Evolutionary conservation across 2,329 filamentous ascomycete genomes (phyloP), one percentile per base, ranked within the genome.

Genomic region (Pseudocercospora fuligena): DNA sequence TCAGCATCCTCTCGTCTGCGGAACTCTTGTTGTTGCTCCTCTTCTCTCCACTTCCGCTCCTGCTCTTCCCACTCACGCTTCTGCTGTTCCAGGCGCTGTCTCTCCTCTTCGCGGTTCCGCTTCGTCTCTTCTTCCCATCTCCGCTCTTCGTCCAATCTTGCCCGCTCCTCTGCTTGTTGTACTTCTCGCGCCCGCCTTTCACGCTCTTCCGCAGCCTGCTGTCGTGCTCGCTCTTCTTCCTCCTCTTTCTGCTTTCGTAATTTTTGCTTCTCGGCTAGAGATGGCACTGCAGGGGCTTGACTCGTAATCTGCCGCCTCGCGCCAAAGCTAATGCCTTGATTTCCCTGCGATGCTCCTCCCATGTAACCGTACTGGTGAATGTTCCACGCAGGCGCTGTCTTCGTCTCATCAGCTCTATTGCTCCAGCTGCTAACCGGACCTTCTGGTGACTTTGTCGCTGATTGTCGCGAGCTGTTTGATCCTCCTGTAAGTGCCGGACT

Each of bases 361-460:
- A 98, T 95, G 80, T 97, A 99, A 7, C 95, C 94, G 77, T 99
- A 99, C 78, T 99, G 95, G 65, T 94, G 91, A 73, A 98, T 98
- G 77, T 98, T 99, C 95, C 95, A 99, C 1, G 95, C 95, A 0
- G 95, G 95, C 27, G 90, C 86, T 1, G 94, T 97, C 53, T 85
- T 86, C 16, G 87, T 88, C 78, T 97, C 92, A 72, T 97, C 92
- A 63, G 87, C 86, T 78, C 87, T 92, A 78, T 89, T 96, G 79
- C 92, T 97, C 95, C 95, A 98, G 80, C 89, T 96, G 77, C 92
- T 97, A 68, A 94, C 88, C n/a, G 84, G 80, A 14, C 84, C 82
- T 31, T 79, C 75, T 4, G 82, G 79, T 46, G 83, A 82, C 64
- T 78, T 82, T 46, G 65, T 61, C 11, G 80, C 76, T 21, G 72